Evolutionary conservation across 768 basidiomycete species (phyloP), one percentile per base, ranked within the genome.

Genomic region (Tricholoma hemisulphureum): DNA sequence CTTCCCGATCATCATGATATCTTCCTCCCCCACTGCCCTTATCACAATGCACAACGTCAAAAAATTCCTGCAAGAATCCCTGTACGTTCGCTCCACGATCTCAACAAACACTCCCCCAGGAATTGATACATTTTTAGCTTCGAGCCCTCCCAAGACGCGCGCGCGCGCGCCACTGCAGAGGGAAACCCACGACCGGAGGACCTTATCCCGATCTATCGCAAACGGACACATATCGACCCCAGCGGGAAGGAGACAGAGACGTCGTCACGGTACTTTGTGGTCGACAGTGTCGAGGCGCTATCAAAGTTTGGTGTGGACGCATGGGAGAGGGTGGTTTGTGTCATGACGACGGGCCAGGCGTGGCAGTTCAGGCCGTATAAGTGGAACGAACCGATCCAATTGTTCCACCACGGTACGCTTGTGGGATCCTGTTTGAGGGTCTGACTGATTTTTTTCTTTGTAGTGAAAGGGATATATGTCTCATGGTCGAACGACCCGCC

Each of bases 311-410:
- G 90, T 4, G 79, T 89, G 3, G 95, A 97, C 59, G 90, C 93
- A 2, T 98, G 96, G 95, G 95, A 98, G 56, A 84, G 96, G 34
- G 97, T 99, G 4, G 89, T 97, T 4, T 97, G 95, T 63, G 96
- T 99, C 14, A 89, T 97, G 86, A 98, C 97, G 8, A 99, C 97
- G 0, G 97, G 97, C 1, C 96, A 98, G 64, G 89, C 91, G 29
- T 98, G 97, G 97, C 97, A 99, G 70, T 99, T 99, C 75, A 80
- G 88, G 57, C 89, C 92, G 16, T 98, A 98, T 76, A 95, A 96
- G 69, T 99, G 96, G 96, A 87, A 82, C 51, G 95, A 98, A 66
- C 97, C 97, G 1, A 85, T 86, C 58, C 83, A 89, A 51, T 73
- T 99, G 24, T 98, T 99, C 74, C 91, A 97, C 68, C 90, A 98